Conservation (phyloP, 371 early-diverging fungal genomes). For the Sporodiniella umbellata region DNA sequence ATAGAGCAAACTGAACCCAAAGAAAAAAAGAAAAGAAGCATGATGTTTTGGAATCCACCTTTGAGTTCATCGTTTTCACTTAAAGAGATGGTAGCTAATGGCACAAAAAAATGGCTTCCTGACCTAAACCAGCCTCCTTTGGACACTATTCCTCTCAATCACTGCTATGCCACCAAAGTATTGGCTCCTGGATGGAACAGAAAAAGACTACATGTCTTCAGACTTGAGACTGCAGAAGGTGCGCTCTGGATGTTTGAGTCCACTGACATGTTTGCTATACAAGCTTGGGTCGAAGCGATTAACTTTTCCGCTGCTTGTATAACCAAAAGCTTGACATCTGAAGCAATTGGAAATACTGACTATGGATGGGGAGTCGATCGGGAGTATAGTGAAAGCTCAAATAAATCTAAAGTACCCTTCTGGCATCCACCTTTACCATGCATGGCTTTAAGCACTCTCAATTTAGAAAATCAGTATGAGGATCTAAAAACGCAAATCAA, state of each 20-base stretch:
- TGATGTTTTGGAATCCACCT: constrained; percentile 10
- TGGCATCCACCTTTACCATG: constrained; percentile 31
- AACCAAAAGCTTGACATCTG: constrained; percentile 27
- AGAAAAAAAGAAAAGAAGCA: constrained; percentile 7
- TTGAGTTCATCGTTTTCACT: constrained; percentile 2
- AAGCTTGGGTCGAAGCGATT: constrained; percentile 25
- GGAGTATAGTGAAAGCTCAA: not conserved
- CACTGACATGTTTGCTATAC: constrained; percentile 8
- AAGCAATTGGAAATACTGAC: constrained; percentile 32
- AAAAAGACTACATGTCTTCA: constrained; percentile 25
- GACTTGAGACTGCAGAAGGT: constrained; percentile 27
- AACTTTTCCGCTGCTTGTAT: constrained; percentile 26
- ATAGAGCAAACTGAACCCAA: not conserved
- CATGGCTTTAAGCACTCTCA: constrained; percentile 15
- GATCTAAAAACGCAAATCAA: constrained; percentile 12
- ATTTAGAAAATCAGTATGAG: constrained; percentile 9
- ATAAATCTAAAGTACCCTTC: constrained; percentile 3
- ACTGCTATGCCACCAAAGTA: constrained; percentile 16
- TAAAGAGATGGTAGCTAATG: constrained; percentile 8
- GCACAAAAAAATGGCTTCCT: constrained; percentile 11
- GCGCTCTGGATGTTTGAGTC: constrained; percentile 35
- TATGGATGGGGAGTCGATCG: constrained; percentile 27
- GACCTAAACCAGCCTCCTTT: constrained; percentile 5
- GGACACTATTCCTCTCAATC: constrained; percentile 13
- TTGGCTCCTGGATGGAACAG: constrained; percentile 25